A percentile compares a stretch with the other conserved stretches of the same genome.
Evolutionary conservation across 176 grass and related monocot genomes (phyloP).

Genomic region (Thinopyrum elongatum): DNA sequence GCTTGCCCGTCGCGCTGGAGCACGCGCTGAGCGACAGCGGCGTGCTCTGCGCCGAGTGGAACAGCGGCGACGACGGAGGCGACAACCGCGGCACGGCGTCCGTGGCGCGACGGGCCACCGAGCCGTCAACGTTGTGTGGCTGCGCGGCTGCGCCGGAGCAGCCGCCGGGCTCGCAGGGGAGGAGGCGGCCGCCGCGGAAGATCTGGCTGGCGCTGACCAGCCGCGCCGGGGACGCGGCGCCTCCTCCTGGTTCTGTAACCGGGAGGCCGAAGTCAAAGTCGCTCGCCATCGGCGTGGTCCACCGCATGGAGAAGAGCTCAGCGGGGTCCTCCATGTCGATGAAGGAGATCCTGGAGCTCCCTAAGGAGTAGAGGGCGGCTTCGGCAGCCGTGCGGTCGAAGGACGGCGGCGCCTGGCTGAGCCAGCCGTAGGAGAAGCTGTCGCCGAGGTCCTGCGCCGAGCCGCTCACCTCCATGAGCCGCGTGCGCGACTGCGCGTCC

Average conservation of each 20-base stretch:
- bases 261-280: constrained; percentile 50
- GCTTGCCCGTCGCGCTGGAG: constrained; percentile 15
- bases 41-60: constrained; percentile 68
- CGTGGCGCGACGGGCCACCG: neutral
- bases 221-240: neutral
- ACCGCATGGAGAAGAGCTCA: constrained; percentile 80
- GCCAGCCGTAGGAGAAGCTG: constrained; percentile 71
- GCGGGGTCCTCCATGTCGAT: constrained; percentile 82
- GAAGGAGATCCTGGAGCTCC: constrained; percentile 58
- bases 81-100: neutral
- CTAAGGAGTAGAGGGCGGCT: constrained; percentile 12
- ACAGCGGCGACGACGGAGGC: constrained; percentile 49
- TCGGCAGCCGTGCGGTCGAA: constrained; percentile 10
- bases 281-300: constrained; percentile 30
- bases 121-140: neutral
- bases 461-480: constrained; percentile 44
- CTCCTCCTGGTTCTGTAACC: too few relatives aligned
- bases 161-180: constrained; percentile 26
- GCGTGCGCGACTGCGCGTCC: neutral
- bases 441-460: constrained; percentile 38
- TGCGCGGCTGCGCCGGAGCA: neutral
- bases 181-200: constrained; percentile 54
- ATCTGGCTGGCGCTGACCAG: constrained; percentile 47
- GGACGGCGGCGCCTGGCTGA: constrained; percentile 13
- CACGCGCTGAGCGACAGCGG: constrained; percentile 37